Percentiles rank a stretch among this genome's conserved stretches.
These are phyloP conservation scores for Boletus rufocinnamomeus DNA, from an alignment of 768 basidiomycete species.

Conservation along the genomic window DNA sequence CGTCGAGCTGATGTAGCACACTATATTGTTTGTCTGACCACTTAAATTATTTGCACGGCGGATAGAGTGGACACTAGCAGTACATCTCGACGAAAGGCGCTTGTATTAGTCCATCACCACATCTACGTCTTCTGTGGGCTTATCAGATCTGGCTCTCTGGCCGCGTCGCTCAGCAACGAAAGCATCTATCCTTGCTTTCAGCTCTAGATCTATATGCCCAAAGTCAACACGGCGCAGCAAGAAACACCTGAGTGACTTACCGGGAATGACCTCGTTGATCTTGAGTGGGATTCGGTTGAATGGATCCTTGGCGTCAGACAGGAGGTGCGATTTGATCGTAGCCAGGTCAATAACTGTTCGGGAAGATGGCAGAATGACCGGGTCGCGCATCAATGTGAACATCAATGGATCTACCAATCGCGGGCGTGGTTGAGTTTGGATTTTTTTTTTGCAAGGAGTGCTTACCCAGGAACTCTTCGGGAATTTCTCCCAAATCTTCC, in stretches of 20 bases:
- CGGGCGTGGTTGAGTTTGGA: not conserved
- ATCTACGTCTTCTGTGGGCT: constrained; percentile 33
- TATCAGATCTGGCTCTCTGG: constrained; percentile 32
- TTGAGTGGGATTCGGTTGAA: constrained; percentile 88
- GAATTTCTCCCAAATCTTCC: constrained; percentile 89
- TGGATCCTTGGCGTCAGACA: constrained; percentile 91
- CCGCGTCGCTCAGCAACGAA: constrained; percentile 63
- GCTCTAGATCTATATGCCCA: constrained; percentile 52
- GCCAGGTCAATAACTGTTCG: constrained; percentile 76
- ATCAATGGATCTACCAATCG: constrained; percentile 76
- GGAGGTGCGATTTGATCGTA: constrained; percentile 92
- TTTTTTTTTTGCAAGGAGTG: constrained; percentile 5
- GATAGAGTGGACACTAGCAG: constrained; percentile 4
- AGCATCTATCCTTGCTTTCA: constrained; percentile 73
- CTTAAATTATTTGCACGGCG: constrained; percentile 7
- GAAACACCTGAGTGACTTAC: constrained; percentile 45
- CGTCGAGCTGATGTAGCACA: not conserved
- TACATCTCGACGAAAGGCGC: constrained; percentile 7
- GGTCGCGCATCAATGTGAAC: constrained; percentile 93
- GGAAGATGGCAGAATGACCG: constrained; percentile 87
- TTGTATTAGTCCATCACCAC: constrained; percentile 25
- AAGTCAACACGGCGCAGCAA: constrained; percentile 8
- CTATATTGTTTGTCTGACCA: not conserved
- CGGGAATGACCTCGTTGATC: constrained; percentile 76
- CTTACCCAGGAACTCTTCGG: constrained; percentile 93